A percentile compares a stretch with the other conserved stretches of the same genome.
phyloP scores from a whole-genome alignment of 495 filamentous ascomycete genomes.

The Neurospora tetrasperma region DNA sequence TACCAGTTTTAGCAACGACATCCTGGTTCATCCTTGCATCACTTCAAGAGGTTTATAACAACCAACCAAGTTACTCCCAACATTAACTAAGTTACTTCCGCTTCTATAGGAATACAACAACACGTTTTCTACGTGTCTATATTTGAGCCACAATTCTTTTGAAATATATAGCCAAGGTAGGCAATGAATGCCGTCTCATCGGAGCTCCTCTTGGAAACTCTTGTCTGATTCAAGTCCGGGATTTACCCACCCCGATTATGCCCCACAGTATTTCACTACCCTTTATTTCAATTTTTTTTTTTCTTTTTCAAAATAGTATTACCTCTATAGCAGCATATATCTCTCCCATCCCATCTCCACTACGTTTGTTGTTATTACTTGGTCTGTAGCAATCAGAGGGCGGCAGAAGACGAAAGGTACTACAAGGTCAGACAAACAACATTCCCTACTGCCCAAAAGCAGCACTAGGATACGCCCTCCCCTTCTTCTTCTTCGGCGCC shows the following conservation, averaged over 20 bases:
- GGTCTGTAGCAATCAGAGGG: no score
- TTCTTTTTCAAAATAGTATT: not conserved
- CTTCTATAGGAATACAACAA: not conserved
- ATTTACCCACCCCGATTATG: not conserved
- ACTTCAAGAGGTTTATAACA: not conserved
- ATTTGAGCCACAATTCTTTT: not conserved
- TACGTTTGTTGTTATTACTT: not conserved
- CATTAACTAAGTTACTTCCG: not conserved
- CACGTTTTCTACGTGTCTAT: not conserved
- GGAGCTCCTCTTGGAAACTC: not conserved
- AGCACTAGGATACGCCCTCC: conserved; percentile 40
- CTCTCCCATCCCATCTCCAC: not conserved
- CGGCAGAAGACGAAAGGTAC: no score
- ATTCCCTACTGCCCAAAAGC: conserved; percentile 33
- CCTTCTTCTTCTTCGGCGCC: conserved; percentile 35
- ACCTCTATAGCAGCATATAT: not conserved
- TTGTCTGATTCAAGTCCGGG: not conserved
- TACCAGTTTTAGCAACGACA: not conserved
- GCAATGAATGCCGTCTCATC: not conserved
- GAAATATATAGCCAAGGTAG: not conserved
- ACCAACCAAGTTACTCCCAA: not conserved
- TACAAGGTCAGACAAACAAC: not conserved
- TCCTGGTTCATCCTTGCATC: no score
- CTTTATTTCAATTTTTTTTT: not conserved
- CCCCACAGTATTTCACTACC: not conserved